Base-by-base conservation (phyloP, 179 eudicot genomes). In the Beta lomatogona region DNA sequence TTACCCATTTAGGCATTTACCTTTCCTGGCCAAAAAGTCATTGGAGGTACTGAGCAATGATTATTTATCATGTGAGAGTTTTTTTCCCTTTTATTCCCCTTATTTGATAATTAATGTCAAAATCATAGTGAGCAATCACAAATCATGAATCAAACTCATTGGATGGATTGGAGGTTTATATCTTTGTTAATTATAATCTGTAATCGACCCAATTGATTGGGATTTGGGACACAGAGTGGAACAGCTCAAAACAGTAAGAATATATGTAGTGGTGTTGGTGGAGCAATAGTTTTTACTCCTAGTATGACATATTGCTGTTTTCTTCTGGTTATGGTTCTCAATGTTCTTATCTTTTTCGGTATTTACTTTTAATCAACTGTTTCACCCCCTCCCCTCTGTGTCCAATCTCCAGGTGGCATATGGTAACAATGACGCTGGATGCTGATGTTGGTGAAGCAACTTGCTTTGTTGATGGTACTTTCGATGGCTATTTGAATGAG, bases 361-460 rank as follows among this genome's bases (percentile, higher is more conserved):
- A 25, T 57, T 80, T 44, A 36, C 55, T 19, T 6, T 7, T 54
- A 64, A 73, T 36, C 67, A 73, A 75, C 54, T 79, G 4, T 79
- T 68, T 67, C 50, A n/a, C 46, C n/a, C 60, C 53, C 75, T 69
- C 60, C 53, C 75, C 69, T 50, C 25, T 69, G 19, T 72, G 18
- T 73, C 31, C n/a, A 36, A 45, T 83, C 83, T 79, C 41, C 88
- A 96, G 99, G 94, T 96, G 99, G 99, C 99, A 96, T 86, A 85
- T 93, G 84, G 90, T 96, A 46, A 91, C 99, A 59, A 77, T 96
- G 92, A 93, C 97, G 52, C 80, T 96, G 82, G 99, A 96, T 88
- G 96, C 97, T 88, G 94, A 93, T 80, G 86, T 94, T 82, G 98
- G 98, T 68, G 99, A 96, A 82, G 99, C 92, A 73, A 96, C 94